Evolutionary conservation across 352 stramenopile genomes (phyloP), one percentile per base, ranked within the genome.

Genomic region (Blastocystis hominis): DNA sequence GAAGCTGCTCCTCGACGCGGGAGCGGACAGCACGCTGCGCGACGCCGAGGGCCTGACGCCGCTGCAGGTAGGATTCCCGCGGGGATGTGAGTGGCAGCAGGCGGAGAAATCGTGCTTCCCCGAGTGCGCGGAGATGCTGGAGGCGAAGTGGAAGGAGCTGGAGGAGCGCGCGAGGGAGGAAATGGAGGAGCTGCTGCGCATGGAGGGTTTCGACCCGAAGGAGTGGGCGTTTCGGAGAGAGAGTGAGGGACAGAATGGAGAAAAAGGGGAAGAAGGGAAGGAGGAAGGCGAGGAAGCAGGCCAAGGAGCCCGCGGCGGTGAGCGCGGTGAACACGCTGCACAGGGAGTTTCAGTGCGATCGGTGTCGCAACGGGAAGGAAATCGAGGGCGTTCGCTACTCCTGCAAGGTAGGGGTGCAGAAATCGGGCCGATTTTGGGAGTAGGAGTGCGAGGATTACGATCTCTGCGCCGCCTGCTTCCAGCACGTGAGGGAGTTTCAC

Each of bases 71-170:
- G 0, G 13, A 36, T 20, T n/a, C 0, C 15, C n/a, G 6, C 15
- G 6, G 24, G 20, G 1, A 46, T 0, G 20, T 79, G 38, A 79
- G 15, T 20, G 6, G 69, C 62, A 87, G 77, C 53, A 64, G 38
- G 62, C 77, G 17, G 62, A 87, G 77, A 75, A 87, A 30, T 56
- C 47, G 17, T 78, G 77, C 55, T 78, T 77, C 42, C 62, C 62
- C 9, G 77, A 75, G 2, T 78, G 62, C 46, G 77, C 62, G 20
- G 53, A 64, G 38, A 42, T 87, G 7, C 42, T 87, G 47, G 62
- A 75, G 50, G 53, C 77, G 36, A 61, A 69, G 17, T 87, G 77
- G 77, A 87, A 87, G 30, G 77, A 87, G 44, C 42, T 87, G 44
- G 77, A 87, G 20, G 56, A 87, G 4, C 24, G 44, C 9, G 77